Percentiles rank a stretch among this genome's conserved stretches.
These are phyloP conservation scores for Ophiostoma tasmaniense DNA, from an alignment of 2,329 filamentous ascomycete species.

Conservation along the genomic window DNA sequence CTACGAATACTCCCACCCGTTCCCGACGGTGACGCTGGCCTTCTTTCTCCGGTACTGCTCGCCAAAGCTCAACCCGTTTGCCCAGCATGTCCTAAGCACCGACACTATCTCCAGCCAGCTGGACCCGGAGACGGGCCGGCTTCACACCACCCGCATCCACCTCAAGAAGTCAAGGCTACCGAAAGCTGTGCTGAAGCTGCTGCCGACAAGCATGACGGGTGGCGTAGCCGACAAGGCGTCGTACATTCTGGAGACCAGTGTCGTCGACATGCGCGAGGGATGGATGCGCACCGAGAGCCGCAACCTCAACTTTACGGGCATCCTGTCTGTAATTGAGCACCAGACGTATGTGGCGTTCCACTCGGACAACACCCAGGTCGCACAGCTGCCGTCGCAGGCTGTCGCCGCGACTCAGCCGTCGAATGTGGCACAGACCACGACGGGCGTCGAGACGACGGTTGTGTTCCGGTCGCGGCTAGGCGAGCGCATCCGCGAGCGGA, in stretches of 20 bases:
- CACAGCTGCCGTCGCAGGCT: neutral
- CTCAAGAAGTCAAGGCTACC: slow-evolving; percentile 75
- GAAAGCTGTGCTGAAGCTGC: slow-evolving; percentile 62
- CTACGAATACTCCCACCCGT: slow-evolving; percentile 71
- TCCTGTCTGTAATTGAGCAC: slow-evolving; percentile 68
- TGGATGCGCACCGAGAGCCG: slow-evolving; percentile 77
- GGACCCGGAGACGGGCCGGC: slow-evolving; percentile 63
- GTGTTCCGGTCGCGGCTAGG: slow-evolving; percentile 65
- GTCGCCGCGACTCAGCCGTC: neutral
- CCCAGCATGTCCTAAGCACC: slow-evolving; percentile 71
- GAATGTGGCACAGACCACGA: slow-evolving; percentile 33
- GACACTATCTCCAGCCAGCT: slow-evolving; percentile 70
- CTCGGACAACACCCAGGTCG: neutral
- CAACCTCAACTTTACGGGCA: slow-evolving; percentile 75
- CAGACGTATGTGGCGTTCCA: slow-evolving; percentile 53
- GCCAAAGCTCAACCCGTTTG: slow-evolving; percentile 65
- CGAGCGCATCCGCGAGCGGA: slow-evolving; percentile 48
- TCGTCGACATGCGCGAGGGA: slow-evolving; percentile 69
- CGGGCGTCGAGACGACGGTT: slow-evolving; percentile 65
- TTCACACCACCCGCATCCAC: slow-evolving; percentile 72
- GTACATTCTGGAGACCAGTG: slow-evolving; percentile 72
- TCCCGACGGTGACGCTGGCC: slow-evolving; percentile 76
- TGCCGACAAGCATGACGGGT: slow-evolving; percentile 62
- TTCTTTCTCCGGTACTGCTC: slow-evolving; percentile 82
- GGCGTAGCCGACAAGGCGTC: slow-evolving; percentile 60